These are phyloP conservation scores for Curvularia spicifera DNA, from an alignment of 2,329 filamentous ascomycete genomes.

Conservation along the genomic window DNA sequence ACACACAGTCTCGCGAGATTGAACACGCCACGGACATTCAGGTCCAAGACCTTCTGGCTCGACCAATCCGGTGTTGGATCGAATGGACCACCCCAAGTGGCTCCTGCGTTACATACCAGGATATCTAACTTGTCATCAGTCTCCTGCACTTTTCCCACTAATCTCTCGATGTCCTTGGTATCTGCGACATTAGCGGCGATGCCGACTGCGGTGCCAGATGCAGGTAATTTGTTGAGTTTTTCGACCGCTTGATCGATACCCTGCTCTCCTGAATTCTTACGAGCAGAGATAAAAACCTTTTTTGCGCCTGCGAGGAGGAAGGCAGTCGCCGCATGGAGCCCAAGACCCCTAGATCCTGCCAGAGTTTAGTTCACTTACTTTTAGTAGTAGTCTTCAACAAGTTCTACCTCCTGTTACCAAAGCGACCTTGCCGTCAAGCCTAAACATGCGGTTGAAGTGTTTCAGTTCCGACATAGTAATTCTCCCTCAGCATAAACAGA, in stretches of 20 bases:
- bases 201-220: constrained; percentile 43
- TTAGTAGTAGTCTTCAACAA: not conserved
- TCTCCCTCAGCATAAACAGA: constrained; percentile 1
- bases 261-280: constrained; percentile 47
- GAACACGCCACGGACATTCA: constrained; percentile 52
- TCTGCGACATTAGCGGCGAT: constrained; percentile 50
- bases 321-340: constrained; percentile 49
- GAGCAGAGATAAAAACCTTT: constrained; percentile 49
- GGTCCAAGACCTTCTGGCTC: constrained; percentile 47
- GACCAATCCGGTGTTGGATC: constrained; percentile 47
- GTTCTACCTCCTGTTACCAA: constrained; percentile 46
- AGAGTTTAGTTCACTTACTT: not conserved
- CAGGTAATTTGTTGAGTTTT: constrained; percentile 48
- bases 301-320: constrained; percentile 51
- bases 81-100: constrained; percentile 50
- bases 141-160: constrained; percentile 44
- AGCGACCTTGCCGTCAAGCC: constrained; percentile 48
- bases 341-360: constrained; percentile 50
- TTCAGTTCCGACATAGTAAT: constrained; percentile 41
- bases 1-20: constrained; percentile 47
- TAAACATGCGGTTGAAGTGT: constrained; percentile 45
- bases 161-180: constrained; percentile 44
- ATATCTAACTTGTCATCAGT: constrained; percentile 46
- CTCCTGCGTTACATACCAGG: constrained; percentile 50
- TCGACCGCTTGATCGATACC: constrained; percentile 50